phyloP scores from a whole-genome alignment of 495 filamentous ascomycete species.

The Hypoxylon fragiforme region DNA sequence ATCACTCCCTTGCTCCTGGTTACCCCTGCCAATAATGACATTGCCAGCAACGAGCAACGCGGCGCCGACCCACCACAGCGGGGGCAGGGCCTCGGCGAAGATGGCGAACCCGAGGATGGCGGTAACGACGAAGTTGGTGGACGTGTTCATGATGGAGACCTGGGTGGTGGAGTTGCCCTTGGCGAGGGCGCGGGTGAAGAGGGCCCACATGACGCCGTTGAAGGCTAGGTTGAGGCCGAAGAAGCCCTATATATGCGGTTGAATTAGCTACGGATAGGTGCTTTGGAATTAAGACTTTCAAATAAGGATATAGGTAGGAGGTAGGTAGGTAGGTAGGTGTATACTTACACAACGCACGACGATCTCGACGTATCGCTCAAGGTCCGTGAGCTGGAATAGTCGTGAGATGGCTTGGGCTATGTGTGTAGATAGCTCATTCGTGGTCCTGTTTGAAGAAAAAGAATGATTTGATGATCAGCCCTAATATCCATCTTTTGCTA shows the following conservation, averaged over 20 bases:
- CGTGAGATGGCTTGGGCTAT: constrained; percentile 67
- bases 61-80: constrained; percentile 88
- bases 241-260: constrained; percentile 67
- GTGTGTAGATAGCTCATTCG: constrained; percentile 75
- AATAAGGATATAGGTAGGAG: too few species aligned
- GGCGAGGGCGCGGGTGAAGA: constrained; percentile 82
- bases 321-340: too few species aligned
- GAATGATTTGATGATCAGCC: too few species aligned
- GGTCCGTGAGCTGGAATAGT: constrained; percentile 58
- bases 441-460: too few species aligned
- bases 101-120: constrained; percentile 79
- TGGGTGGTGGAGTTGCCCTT: constrained; percentile 82
- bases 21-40: constrained; percentile 84
- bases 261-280: not conserved
- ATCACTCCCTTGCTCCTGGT: constrained; percentile 41
- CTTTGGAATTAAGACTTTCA: too few species aligned
- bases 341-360: constrained; percentile 71
- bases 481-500: too few species aligned
- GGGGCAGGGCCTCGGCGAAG: constrained; percentile 71
- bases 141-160: constrained; percentile 91
- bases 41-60: constrained; percentile 83
- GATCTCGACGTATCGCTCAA: constrained; percentile 62
- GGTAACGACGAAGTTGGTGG: constrained; percentile 88
- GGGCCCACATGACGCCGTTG: constrained; percentile 93
- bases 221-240: constrained; percentile 87